Conservation (phyloP, 2,329 filamentous ascomycete species). For the Xylaria sp. region DNA sequence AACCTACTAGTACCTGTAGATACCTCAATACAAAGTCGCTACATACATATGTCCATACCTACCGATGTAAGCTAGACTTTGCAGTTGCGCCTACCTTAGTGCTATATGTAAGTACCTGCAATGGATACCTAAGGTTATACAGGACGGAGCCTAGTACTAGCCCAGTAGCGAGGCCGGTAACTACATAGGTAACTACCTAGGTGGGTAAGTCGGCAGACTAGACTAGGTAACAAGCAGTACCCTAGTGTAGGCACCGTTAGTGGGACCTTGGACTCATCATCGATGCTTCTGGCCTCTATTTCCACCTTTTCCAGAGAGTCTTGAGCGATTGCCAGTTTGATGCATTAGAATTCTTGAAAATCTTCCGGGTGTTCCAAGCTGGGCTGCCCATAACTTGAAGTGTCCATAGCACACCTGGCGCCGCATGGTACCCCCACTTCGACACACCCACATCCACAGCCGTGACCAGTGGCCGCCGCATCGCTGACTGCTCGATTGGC, state of each 20-base stretch:
- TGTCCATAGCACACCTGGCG: conserved; percentile 19
- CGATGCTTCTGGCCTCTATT: conserved; percentile 28
- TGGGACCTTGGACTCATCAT: conserved; percentile 18
- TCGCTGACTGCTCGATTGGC: conserved; percentile 37
- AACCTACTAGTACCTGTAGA: too few relatives aligned
- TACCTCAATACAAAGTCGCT: not conserved
- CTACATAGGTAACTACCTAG: conserved; percentile 1
- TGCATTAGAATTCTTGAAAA: conserved; percentile 39
- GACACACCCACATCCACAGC: conserved; percentile 27
- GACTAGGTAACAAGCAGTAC: conserved; percentile 6
- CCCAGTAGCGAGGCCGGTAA: not conserved
- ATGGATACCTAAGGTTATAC: not conserved
- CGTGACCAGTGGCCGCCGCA: conserved; percentile 27
- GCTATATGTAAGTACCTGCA: not conserved
- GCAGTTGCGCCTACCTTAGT: not conserved
- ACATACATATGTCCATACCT: too few relatives aligned
- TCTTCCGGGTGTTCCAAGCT: conserved; percentile 29
- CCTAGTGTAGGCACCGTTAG: conserved; percentile 11
- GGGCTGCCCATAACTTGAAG: conserved; percentile 6
- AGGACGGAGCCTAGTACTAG: not conserved
- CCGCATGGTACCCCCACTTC: conserved; percentile 36
- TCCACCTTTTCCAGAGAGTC: conserved; percentile 17
- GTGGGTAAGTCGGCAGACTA: not conserved
- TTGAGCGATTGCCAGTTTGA: conserved; percentile 14
- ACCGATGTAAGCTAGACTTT: not conserved